Evolutionary conservation across 2,329 filamentous ascomycete species (phyloP).

Genomic region (Colletotrichum lupini): DNA sequence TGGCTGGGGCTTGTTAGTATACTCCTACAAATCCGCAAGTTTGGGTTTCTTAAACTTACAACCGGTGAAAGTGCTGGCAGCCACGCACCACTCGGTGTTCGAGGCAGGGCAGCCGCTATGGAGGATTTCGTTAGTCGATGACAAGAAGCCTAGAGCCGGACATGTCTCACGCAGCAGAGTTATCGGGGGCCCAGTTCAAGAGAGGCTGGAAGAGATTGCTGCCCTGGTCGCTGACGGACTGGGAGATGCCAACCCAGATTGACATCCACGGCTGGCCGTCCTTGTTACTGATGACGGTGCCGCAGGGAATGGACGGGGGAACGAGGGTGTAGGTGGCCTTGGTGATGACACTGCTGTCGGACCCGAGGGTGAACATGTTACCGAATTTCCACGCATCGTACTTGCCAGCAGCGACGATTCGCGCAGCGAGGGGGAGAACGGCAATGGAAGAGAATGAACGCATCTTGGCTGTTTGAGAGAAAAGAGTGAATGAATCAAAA

Average conservation of each 20-base stretch:
- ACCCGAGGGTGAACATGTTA: conserved; percentile 10
- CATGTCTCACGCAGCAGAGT: not conserved
- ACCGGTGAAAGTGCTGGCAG: no score
- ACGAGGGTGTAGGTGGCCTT: no score
- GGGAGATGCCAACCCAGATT: conserved; percentile 22
- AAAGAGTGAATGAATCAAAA: conserved; percentile 2
- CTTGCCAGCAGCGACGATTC: conserved; percentile 7
- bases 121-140: not conserved
- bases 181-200: not conserved
- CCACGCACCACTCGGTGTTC: no score
- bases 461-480: conserved; percentile 11
- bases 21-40: no score
- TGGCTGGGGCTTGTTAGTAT: no score
- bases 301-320: no score
- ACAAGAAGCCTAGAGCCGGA: not conserved
- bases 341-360: no score
- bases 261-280: conserved; percentile 15
- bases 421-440: conserved; percentile 7
- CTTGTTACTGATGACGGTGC: not conserved
- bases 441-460: not conserved
- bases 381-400: conserved; percentile 24
- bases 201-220: conserved; percentile 4
- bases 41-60: no score
- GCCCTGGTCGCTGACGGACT: conserved; percentile 8
- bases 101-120: not conserved